Conservation (phyloP, 2,329 filamentous ascomycete genomes). For the Esteya vermicola region DNA sequence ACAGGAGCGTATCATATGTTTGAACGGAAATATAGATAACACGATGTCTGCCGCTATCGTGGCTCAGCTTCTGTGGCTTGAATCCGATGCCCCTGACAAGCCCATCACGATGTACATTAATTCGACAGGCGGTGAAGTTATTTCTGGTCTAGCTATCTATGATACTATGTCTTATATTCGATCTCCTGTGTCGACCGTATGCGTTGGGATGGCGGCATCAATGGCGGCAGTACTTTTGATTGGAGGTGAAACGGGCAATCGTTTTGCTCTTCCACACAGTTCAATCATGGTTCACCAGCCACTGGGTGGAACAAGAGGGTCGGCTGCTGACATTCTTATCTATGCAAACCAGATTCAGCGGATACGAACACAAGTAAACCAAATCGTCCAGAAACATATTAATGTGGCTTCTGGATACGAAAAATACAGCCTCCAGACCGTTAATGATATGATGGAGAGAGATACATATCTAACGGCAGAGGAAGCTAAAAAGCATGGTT, state of each 20-base stretch:
- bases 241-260: conserved; percentile 70
- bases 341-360: conserved; percentile 94
- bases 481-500: conserved; percentile 78
- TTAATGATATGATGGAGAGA: conserved; percentile 91
- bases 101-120: conserved; percentile 98
- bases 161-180: conserved; percentile 98
- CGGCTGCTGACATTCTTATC: conserved; percentile 75
- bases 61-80: conserved; percentile 91
- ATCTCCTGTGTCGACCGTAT: conserved; percentile 85
- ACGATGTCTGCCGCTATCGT: conserved; percentile 86
- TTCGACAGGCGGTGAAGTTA: conserved; percentile 85
- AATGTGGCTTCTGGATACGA: conserved; percentile 63
- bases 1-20: conserved; percentile 82
- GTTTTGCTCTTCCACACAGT: conserved; percentile 83
- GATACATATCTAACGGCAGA: conserved; percentile 87
- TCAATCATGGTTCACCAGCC: conserved; percentile 98
- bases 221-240: conserved; percentile 87
- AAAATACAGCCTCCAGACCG: conserved; percentile 64
- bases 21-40: conserved; percentile 87
- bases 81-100: conserved; percentile 89
- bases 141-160: conserved; percentile 81
- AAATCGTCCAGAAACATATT: conserved; percentile 77
- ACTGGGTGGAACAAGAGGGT: conserved; percentile 54
- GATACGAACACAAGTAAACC: conserved; percentile 71
- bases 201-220: conserved; percentile 82